Evolutionary conservation across 495 filamentous ascomycete species (phyloP), one percentile per base, ranked within the genome.

Genomic region (Poronia punctata): DNA sequence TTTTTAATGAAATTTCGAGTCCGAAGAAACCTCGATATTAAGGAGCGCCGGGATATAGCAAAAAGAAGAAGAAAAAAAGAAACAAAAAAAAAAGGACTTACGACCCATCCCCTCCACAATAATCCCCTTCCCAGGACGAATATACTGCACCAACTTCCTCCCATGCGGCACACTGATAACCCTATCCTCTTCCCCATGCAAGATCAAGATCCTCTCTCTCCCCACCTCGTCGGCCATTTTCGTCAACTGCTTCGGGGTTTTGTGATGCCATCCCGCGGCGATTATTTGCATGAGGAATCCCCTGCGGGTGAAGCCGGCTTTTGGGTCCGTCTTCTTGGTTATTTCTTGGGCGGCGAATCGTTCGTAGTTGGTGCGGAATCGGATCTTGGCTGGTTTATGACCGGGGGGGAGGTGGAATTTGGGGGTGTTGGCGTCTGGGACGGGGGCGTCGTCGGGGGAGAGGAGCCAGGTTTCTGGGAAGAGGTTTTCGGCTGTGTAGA

Each of bases 191-290:
- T 75, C 80, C 11, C 87, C 87, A 56, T 90, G 85, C 50, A 85
- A 48, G 1, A 89, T 75, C 46, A 81, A 51, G 46, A 94, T 88
- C 37, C 86, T 61, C 53, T 83, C 73, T 20, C 82, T 66, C 2
- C 84, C 83, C 1, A 94, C 74, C 34, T 54, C 54, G 46, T 85
- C 75, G 0, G 67, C 84, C 17, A 94, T 50, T 33, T 66, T 58
- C 42, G 58, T 65, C 29, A 94, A 56, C 59, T 90, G 80, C 32
- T 57, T 71, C 0, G 72, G 48, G 5, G 64, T 73, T 60, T 92
- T 89, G 53, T 77, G 64, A 59, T 94, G 87, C 77, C 84, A 89
- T 9, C 77, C 79, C 2, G 83, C 84, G 3, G 87, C 87, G 27
- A 89, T 71, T 4, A 82, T 70, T 57, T 94, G 87, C 45, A 84